Percentiles rank a stretch among this genome's conserved stretches.
phyloP scores from a whole-genome alignment of 2,329 filamentous ascomycete species.

The Colletotrichum neosansevieriae region DNA sequence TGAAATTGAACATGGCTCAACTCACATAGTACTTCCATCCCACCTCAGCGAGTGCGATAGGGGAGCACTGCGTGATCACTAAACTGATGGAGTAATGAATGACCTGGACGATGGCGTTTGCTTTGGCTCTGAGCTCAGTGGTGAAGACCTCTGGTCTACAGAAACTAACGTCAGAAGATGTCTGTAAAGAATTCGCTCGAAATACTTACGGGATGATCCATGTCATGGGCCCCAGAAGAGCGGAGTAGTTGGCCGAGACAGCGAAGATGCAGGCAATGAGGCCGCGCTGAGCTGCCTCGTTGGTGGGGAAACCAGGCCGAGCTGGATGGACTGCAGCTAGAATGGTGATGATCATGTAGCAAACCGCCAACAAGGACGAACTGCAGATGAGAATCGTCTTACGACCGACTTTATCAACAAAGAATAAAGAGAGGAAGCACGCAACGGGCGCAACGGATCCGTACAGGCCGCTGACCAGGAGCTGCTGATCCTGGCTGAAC shows the following conservation, averaged over 20 bases:
- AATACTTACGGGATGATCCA: slow-evolving; percentile 55
- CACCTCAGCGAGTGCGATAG: slow-evolving; percentile 52
- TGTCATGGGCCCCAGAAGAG: slow-evolving; percentile 55
- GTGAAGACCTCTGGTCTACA: slow-evolving; percentile 55
- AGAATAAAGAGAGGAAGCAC: slow-evolving; percentile 53
- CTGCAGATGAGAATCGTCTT: slow-evolving; percentile 53
- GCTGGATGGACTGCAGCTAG: slow-evolving; percentile 53
- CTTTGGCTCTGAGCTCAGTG: slow-evolving; percentile 54
- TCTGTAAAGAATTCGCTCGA: too few species aligned
- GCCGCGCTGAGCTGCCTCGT: slow-evolving; percentile 52
- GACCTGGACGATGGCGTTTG: slow-evolving; percentile 55
- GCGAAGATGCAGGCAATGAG: slow-evolving; percentile 56
- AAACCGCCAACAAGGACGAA: slow-evolving; percentile 50
- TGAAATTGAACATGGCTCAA: neutral
- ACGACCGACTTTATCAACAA: slow-evolving; percentile 53
- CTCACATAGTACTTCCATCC: slow-evolving; percentile 57
- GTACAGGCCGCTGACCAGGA: slow-evolving; percentile 55
- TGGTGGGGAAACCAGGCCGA: slow-evolving; percentile 50
- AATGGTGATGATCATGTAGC: slow-evolving; percentile 55
- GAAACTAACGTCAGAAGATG: neutral
- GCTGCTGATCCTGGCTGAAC: slow-evolving; percentile 51
- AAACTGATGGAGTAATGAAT: slow-evolving; percentile 56
- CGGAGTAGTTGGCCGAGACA: slow-evolving; percentile 53
- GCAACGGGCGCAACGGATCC: slow-evolving; percentile 53
- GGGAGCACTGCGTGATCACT: slow-evolving; percentile 56